Evolutionary conservation across 495 filamentous ascomycete species (phyloP), one percentile per base, ranked within the genome.

Genomic region (Rhizodiscina lignyota): DNA sequence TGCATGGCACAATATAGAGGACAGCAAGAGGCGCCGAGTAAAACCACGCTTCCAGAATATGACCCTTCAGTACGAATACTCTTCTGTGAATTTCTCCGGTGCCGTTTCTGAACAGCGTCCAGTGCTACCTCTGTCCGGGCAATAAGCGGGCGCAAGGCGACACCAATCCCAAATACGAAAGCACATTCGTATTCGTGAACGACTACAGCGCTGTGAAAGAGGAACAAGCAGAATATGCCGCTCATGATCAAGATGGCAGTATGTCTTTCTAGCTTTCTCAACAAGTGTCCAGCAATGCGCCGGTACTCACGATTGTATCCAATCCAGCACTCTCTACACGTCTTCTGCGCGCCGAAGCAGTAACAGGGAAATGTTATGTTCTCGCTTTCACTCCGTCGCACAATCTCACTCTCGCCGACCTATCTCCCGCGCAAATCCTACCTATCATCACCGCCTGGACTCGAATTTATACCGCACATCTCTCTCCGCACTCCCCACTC

Each of bases 121-220:
- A 74, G 56, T 99, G 89, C 59, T 99, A 94, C 50, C 70, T 99
- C n/a, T 99, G 89, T 52, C 89, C 89, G 1, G 76, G 85, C 22
- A 99, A 99, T 51, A 66, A 76, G 44, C 75, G 89, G n/a, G 89
- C 87, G 2, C 74, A 83, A 49, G 91, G 89, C 38, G 82, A 92
- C 48, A 52, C 53, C 41, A 99, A 96, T 51, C 91, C 89, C 0
- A 62, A 79, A 19, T 99, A 94, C 51, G 62, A 77, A 22, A 73
- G 63, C 38, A 93, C 86, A 0, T 94, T 93, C 45, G 77, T 87
- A 8, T 99, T 99, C 42, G 81, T 94, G 30, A 99, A 99, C 48
- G 89, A 99, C 55, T 99, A 89, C 53, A 87, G 83, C 46, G 89
- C 89, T 8, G 85, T 99, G 20, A 94, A 93, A 52, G 87, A 94